phyloP scores from a whole-genome alignment of 2,329 filamentous ascomycete species.

The Fusarium verticillioides region DNA sequence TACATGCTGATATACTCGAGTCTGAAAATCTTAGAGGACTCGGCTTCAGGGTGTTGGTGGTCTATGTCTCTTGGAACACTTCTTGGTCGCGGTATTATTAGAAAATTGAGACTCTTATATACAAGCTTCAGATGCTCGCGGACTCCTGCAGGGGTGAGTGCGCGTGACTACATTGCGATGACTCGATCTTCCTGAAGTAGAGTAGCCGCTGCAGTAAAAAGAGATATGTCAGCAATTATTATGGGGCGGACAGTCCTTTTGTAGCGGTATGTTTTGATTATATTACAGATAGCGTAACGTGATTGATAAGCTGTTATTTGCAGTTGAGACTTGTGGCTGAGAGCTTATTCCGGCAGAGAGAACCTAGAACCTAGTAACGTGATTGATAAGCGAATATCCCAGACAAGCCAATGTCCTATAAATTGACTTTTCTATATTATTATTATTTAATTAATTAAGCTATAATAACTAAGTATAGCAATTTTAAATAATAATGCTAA shows the following conservation, averaged over 20 bases:
- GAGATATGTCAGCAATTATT: slow-evolving; percentile 10
- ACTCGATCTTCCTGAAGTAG: slow-evolving; percentile 13
- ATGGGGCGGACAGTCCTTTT: slow-evolving; percentile 6
- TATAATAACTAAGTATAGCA: background rate
- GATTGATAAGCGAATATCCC: slow-evolving; percentile 14
- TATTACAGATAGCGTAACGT: slow-evolving; percentile 13
- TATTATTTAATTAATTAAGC: slow-evolving; percentile 23
- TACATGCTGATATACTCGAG: slow-evolving; percentile 23
- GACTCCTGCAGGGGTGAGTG: background rate
- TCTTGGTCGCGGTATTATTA: slow-evolving; percentile 20
- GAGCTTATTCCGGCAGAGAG: too few relatives aligned
- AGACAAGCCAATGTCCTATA: slow-evolving; percentile 4
- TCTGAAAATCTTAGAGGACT: slow-evolving; percentile 25
- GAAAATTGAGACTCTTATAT: slow-evolving; percentile 17
- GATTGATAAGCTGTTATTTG: too few relatives aligned
- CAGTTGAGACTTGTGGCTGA: too few relatives aligned
- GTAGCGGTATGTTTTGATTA: too few relatives aligned
- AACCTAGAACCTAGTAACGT: too few relatives aligned
- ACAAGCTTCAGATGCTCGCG: slow-evolving; percentile 12
- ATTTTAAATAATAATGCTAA: too few relatives aligned
- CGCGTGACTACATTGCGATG: slow-evolving; percentile 4
- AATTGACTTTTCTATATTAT: slow-evolving; percentile 16
- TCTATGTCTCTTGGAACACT: slow-evolving; percentile 20
- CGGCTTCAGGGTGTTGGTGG: slow-evolving; percentile 11
- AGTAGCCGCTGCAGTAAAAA: slow-evolving; percentile 13